Base-by-base conservation (phyloP, 305 asterid species). In the Rubia peregrina region DNA sequence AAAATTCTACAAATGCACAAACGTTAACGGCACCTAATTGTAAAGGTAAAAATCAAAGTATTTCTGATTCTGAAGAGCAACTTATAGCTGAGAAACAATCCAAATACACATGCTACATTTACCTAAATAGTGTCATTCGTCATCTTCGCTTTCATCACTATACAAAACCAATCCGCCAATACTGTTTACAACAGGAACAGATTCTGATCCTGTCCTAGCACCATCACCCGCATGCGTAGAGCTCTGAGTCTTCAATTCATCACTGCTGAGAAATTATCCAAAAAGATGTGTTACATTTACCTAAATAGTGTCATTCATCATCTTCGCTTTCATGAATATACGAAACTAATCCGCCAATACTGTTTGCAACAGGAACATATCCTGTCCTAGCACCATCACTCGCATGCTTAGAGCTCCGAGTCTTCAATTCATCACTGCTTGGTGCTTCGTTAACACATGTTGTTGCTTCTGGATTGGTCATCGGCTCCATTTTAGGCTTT, bases 301-400 rank as follows among this genome's bases (percentile, higher is more conserved):
- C 30, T 24, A 26, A 24, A 17, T 33, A 11, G 9, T 17, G 24
- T 75, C 69, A 79, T 22, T 76, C 78, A 19, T 88, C 97, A 49
- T 87, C 96, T 33, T 92, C 96, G 63, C 95, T 87, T 81, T 87
- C 96, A 79, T 90, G 95, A 75, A 96, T 92, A 71, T 92, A 92
- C 6, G 90, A 83, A 77, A 92, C 98, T 80, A 92, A 81, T 71
- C 95, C 77, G 72, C 71, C 65, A 49, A 19, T 59, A 61, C 77
- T 79, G 46, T 42, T 42, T 26, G 62, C 77, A 66, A 74, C 67
- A 73, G 61, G 73, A 36, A 48, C 70, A 43, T 13, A 75, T 55
- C 33, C 78, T 63, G 56, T 65, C 43, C 73, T 70, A 67, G 12
- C 53, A 53, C 3, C 21, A 60, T 40, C 56, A 24, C 44, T 38